phyloP scores from a whole-genome alignment of 371 early-diverging fungal species.

The Apophysomyces variabilis region DNA sequence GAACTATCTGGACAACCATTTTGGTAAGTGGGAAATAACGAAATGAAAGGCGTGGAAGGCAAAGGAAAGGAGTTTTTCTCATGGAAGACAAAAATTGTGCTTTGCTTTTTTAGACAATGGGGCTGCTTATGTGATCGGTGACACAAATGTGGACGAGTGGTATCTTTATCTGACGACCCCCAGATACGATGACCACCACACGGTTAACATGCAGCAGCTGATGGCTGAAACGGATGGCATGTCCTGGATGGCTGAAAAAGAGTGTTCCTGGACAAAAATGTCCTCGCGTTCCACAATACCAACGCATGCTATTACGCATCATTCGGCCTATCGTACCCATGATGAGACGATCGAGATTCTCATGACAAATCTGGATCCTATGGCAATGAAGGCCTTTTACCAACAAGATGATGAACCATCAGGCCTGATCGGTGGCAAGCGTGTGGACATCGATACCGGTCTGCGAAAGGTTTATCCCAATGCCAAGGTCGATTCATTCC shows the following conservation, averaged over 20 bases:
- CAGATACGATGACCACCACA: slow-evolving; percentile 32
- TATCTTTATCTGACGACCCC: slow-evolving; percentile 83
- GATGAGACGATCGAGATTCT: slow-evolving; percentile 94
- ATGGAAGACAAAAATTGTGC: not conserved
- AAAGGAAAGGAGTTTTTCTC: not conserved
- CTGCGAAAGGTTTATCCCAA: slow-evolving; percentile 76
- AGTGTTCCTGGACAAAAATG: not conserved
- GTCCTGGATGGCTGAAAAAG: slow-evolving; percentile 21
- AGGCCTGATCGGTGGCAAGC: slow-evolving; percentile 62
- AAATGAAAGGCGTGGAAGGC: too few relatives aligned
- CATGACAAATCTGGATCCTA: slow-evolving; percentile 87
- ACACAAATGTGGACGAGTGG: slow-evolving; percentile 93
- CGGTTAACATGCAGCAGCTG: slow-evolving; percentile 26
- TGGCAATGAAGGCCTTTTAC: slow-evolving; percentile 75
- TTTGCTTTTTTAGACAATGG: slow-evolving; percentile 53
- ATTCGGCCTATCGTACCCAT: slow-evolving; percentile 34
- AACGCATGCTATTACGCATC: not conserved
- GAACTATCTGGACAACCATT: slow-evolving; percentile 63
- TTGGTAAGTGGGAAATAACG: slow-evolving; percentile 41
- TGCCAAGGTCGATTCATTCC: slow-evolving; percentile 78
- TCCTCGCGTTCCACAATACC: not conserved
- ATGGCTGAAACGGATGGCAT: slow-evolving; percentile 33
- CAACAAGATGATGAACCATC: slow-evolving; percentile 48
- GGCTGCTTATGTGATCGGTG: slow-evolving; percentile 88
- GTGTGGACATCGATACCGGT: slow-evolving; percentile 75